phyloP scores from a whole-genome alignment of 2,329 filamentous ascomycete genomes.

The Fusarium falciforme region DNA sequence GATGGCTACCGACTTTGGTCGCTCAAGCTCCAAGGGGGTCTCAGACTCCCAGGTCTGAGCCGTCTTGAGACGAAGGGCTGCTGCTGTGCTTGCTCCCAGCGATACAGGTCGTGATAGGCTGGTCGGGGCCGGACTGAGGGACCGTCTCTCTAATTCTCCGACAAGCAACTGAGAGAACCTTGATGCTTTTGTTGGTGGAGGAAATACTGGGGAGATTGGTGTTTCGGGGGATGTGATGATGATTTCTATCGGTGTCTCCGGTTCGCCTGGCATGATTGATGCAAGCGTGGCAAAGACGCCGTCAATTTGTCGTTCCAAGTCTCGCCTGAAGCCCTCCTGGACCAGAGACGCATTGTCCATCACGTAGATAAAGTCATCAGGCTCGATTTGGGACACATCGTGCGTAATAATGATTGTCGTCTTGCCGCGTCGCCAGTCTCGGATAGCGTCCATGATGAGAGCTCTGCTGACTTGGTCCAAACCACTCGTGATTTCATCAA shows the following conservation, averaged over 20 bases:
- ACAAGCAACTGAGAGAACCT: conserved; percentile 34
- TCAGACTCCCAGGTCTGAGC: conserved; percentile 39
- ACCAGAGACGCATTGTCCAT: conserved; percentile 76
- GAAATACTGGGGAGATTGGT: conserved; percentile 15
- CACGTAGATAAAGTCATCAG: conserved; percentile 82
- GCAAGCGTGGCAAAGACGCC: conserved; percentile 61
- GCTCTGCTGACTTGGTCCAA: conserved; percentile 79
- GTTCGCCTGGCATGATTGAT: conserved; percentile 17
- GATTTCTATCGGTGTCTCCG: conserved; percentile 22
- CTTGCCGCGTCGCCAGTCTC: conserved; percentile 80
- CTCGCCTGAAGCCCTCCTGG: conserved; percentile 73
- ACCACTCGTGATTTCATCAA: conserved; percentile 91
- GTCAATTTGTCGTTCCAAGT: conserved; percentile 59
- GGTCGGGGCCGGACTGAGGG: conserved; percentile 12
- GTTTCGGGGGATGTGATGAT: conserved; percentile 19
- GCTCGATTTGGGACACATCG: conserved; percentile 80
- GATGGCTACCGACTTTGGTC: not conserved
- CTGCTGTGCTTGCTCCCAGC: conserved; percentile 33
- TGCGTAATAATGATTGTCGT: conserved; percentile 96
- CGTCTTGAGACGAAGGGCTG: conserved; percentile 31
- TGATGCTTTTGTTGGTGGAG: conserved; percentile 15
- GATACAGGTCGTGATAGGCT: conserved; percentile 32
- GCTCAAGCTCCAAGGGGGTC: not conserved
- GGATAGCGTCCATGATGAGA: conserved; percentile 78
- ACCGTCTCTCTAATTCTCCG: conserved; percentile 29